Evolutionary conservation across 2,329 filamentous ascomycete genomes (phyloP).

Genomic region (Trichophyton simii): DNA sequence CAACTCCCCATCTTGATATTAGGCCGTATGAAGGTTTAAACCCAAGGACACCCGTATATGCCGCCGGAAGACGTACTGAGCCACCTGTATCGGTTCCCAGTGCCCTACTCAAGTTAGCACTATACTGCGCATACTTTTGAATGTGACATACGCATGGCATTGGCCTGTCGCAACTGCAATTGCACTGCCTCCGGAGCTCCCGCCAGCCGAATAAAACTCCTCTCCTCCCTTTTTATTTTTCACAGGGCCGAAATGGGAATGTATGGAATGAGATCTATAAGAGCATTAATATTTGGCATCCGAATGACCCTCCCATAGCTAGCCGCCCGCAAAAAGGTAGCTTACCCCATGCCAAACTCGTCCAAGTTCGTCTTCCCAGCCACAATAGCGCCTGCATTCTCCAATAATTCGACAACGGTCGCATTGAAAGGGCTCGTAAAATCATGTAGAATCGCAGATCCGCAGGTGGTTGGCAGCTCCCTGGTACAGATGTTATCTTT

Average conservation of each 20-base stretch:
- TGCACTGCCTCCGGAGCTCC: conserved; percentile 88
- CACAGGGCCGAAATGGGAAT: conserved; percentile 57
- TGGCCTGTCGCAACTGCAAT: conserved; percentile 60
- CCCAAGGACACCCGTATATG: conserved; percentile 70
- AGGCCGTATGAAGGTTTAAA: conserved; percentile 90
- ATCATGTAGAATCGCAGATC: conserved; percentile 57
- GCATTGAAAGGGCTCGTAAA: conserved; percentile 71
- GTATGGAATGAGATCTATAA: conserved; percentile 51
- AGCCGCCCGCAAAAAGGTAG: neutral
- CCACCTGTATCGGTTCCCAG: conserved; percentile 91
- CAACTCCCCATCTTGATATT: conserved; percentile 71
- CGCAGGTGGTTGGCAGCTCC: conserved; percentile 65
- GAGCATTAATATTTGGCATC: neutral
- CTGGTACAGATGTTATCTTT: conserved; percentile 67
- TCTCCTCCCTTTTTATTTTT: conserved; percentile 33
- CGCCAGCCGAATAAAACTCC: conserved; percentile 55
- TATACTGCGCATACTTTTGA: neutral
- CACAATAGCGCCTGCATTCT: conserved; percentile 48
- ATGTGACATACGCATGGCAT: conserved; percentile 42
- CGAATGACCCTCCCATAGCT: neutral
- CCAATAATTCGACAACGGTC: conserved; percentile 60
- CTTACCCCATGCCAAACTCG: conserved; percentile 78
- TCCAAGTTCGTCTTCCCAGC: conserved; percentile 85
- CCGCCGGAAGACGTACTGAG: conserved; percentile 73
- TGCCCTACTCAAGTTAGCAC: conserved; percentile 36